Conservation (phyloP, 345 rosid species). For the Aquilaria sinensis region DNA sequence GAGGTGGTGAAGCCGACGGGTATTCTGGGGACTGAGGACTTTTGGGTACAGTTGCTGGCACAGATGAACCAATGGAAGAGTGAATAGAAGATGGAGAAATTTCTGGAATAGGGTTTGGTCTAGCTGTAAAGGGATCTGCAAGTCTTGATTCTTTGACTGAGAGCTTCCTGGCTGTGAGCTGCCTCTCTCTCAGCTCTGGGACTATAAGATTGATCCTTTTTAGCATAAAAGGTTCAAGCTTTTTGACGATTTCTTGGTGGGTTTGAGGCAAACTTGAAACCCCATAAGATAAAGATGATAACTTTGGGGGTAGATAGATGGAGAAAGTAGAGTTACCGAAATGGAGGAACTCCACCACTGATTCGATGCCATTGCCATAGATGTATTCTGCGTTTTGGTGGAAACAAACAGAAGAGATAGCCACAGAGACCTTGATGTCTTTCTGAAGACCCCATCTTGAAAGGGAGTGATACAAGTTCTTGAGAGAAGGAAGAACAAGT, state of each 20-base stretch:
- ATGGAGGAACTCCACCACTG: conserved; percentile 35
- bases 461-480: conserved; percentile 53
- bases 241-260: conserved; percentile 29
- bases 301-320: conserved; percentile 28
- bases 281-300: conserved; percentile 27
- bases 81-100: conserved; percentile 29
- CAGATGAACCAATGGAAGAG: conserved; percentile 44
- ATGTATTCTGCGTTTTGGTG: conserved; percentile 19
- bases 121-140: conserved; percentile 31
- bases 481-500: conserved; percentile 36
- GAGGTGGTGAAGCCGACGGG: conserved; percentile 19
- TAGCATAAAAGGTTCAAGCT: conserved; percentile 34
- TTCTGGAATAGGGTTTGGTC: conserved; percentile 49
- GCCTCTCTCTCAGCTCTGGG: conserved; percentile 14
- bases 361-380: conserved; percentile 21
- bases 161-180: conserved; percentile 33
- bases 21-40: conserved; percentile 27
- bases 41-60: conserved; percentile 43
- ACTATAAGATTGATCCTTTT: conserved; percentile 43
- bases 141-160: conserved; percentile 28
- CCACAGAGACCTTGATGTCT: conserved; percentile 54
- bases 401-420: conserved; percentile 42
- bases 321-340: conserved; percentile 55
- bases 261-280: conserved; percentile 15
- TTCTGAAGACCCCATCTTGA: conserved; percentile 66